Conservation (phyloP, 2,329 filamentous ascomycete species). For the Gliomastix tumulicola region DNA sequence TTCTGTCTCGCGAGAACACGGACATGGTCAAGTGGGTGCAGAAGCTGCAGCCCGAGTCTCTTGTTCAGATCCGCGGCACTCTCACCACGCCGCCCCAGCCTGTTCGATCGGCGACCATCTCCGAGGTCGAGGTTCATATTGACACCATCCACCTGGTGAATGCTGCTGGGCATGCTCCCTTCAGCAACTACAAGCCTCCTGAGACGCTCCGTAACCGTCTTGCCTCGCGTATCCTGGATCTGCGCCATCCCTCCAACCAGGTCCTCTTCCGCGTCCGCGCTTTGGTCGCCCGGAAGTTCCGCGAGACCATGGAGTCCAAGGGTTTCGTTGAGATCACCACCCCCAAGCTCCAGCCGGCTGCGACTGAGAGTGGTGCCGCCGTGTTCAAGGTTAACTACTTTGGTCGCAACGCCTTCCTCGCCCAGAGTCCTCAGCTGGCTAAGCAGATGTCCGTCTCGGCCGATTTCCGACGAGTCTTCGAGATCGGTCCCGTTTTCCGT, state of each 20-base stretch:
- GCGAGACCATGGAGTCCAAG: constrained; percentile 62
- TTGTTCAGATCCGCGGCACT: constrained; percentile 69
- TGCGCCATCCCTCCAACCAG: constrained; percentile 81
- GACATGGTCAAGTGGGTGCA: constrained; percentile 86
- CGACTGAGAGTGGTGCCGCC: constrained; percentile 84
- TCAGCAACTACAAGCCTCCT: constrained; percentile 55
- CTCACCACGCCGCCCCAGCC: constrained; percentile 68
- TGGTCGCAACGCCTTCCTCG: constrained; percentile 76
- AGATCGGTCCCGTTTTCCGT: constrained; percentile 67
- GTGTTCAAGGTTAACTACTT: constrained; percentile 94
- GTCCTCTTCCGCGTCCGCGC: constrained; percentile 84
- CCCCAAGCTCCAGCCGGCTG: constrained; percentile 82
- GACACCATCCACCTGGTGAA: constrained; percentile 44
- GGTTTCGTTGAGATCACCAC: constrained; percentile 92
- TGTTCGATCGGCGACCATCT: constrained; percentile 68
- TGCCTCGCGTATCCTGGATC: constrained; percentile 72
- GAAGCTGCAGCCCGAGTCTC: constrained; percentile 69
- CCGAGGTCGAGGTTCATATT: constrained; percentile 70
- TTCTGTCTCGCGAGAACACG: constrained; percentile 50
- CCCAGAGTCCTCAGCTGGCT: constrained; percentile 84
- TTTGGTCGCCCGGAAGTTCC: constrained; percentile 73
- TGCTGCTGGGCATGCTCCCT: constrained; percentile 38
- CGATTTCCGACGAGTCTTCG: constrained; percentile 84
- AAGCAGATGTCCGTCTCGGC: constrained; percentile 91
- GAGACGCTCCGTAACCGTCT: constrained; percentile 63